Base-by-base conservation (phyloP, 1,284 basidiomycete genomes). In the Pseudomicrostroma phylloplanum region DNA sequence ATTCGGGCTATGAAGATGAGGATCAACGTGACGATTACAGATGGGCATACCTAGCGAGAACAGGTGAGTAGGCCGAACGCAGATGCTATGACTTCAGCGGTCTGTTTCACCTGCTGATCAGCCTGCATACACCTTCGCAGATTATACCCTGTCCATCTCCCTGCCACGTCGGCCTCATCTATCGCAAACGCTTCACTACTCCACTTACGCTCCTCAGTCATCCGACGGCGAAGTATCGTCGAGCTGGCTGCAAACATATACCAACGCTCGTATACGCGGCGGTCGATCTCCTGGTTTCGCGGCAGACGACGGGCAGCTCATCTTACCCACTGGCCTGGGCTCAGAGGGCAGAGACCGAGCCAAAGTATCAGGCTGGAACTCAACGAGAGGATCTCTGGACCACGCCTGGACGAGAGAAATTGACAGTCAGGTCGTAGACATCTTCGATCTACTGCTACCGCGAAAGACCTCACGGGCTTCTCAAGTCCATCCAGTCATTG, bases 121-220 rank as follows among this genome's bases (percentile, higher is more conserved):
- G 9, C 41, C 25, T 30, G 23, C 9, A 42, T 54, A 17, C 3
- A 4, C 30, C 3, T 9, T 36, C 30, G 30, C 49, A 49, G 77
- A 78, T 58, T 78, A 77, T 56, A 77, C 76, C n/a, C 69, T 78
- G 56, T 71, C 72, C 43, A 73, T 78, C 43, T 76, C 77, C 53
- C 65, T 70, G 15, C 72, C 71, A 30, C 66, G 61, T 56, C 61
- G 65, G 0, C 76, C 77, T 6, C 59, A 70, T 26, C 68, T 72
- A 1, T 57, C 66, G 0, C 77, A 78, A 58, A 75, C 77, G 30
- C 67, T 79, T 1, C 69, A 68, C 53, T 78, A 72, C 63, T 72
- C 70, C 57, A 74, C 73, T 0, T 79, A 74, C 57, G 63, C 73
- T 11, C 77, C 77, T 41, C 76, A 78, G 55, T 65, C 65, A 55